phyloP scores from a whole-genome alignment of 805 yeast genomes.

The Kazachstania africana region DNA sequence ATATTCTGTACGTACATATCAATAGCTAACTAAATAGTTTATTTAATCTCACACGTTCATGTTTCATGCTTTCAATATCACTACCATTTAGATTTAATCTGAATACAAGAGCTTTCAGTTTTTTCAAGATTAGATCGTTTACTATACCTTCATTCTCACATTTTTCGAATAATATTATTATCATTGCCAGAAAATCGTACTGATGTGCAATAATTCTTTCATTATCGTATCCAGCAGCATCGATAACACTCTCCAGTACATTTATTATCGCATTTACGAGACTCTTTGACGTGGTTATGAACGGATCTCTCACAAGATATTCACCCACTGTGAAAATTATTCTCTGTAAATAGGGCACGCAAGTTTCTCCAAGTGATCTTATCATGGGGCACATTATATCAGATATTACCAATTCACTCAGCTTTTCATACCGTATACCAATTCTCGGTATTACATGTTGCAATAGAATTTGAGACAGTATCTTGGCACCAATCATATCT shows the following conservation, averaged over 20 bases:
- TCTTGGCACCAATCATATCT: conserved; percentile 3
- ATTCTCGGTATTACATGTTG: conserved; percentile 19
- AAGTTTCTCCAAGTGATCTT: conserved; percentile 3
- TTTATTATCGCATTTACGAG: neutral
- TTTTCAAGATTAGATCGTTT: conserved; percentile 1
- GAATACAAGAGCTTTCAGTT: too few species aligned
- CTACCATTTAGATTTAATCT: neutral
- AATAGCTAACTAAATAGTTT: neutral
- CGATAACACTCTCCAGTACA: conserved; percentile 4
- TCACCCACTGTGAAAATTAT: conserved; percentile 20
- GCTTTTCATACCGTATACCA: conserved; percentile 10
- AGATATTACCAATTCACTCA: conserved; percentile 7
- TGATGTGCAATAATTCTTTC: conserved; percentile 16
- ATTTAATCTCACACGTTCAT: neutral
- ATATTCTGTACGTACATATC: neutral
- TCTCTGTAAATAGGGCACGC: conserved; percentile 14
- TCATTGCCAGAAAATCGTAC: conserved; percentile 16
- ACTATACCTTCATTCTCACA: conserved; percentile 18
- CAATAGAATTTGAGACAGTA: conserved; percentile 17
- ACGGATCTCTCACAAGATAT: conserved; percentile 18
- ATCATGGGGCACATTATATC: conserved; percentile 1
- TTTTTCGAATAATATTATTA: conserved; percentile 14
- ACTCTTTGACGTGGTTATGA: conserved; percentile 12
- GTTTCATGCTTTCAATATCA: neutral
- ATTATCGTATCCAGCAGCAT: too few species aligned